Evolutionary conservation across 108 stramenopile species (phyloP).

Genomic region (Skeletonema costatum): DNA sequence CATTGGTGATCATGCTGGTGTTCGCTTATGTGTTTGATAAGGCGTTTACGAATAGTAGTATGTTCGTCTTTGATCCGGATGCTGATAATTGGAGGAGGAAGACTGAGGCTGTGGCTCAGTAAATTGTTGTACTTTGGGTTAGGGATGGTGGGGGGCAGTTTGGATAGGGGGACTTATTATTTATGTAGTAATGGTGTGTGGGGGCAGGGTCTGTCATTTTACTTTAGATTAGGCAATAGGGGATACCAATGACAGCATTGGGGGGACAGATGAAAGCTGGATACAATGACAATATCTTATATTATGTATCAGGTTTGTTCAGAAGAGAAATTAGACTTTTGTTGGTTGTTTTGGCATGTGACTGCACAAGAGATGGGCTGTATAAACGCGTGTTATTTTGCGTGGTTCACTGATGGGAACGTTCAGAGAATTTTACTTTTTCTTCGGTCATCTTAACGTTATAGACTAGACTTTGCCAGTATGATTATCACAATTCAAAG

Average conservation of each 20-base stretch:
- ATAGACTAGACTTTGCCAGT: background rate
- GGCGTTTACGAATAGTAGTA: constrained; percentile 72
- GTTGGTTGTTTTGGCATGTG: no score
- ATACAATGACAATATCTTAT: background rate
- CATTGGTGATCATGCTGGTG: constrained; percentile 60
- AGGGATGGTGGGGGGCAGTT: no score
- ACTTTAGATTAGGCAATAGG: background rate
- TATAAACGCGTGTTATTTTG: no score
- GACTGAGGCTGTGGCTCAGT: constrained; percentile 59
- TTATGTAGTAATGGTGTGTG: background rate
- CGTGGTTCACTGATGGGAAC: background rate
- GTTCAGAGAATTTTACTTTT: background rate
- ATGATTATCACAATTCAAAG: background rate
- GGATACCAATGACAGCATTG: background rate
- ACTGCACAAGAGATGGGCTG: no score
- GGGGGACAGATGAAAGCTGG: background rate
- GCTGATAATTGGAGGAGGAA: constrained; percentile 93
- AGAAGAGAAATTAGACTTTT: background rate
- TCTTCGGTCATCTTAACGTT: background rate
- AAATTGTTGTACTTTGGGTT: background rate
- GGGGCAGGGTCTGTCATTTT: background rate
- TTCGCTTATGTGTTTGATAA: constrained; percentile 79
- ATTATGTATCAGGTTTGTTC: background rate
- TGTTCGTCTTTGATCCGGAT: constrained; percentile 91
- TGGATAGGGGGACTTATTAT: background rate